phyloP scores from a whole-genome alignment of 2,329 filamentous ascomycete species.

The Cercospora zeina region DNA sequence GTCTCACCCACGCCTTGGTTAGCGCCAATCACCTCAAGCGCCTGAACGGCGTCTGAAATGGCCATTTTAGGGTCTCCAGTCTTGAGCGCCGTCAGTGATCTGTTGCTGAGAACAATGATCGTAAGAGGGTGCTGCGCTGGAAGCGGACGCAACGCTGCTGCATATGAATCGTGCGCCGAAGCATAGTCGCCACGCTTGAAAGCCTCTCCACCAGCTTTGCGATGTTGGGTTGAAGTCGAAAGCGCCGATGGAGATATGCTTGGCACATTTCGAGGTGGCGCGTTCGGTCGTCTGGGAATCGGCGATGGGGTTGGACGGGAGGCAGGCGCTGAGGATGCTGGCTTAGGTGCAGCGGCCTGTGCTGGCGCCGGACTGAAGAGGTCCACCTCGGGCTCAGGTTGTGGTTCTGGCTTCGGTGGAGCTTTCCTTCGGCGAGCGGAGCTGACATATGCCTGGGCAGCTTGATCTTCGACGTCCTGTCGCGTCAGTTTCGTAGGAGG shows the following conservation, averaged over 20 bases:
- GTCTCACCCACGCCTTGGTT: constrained; percentile 76
- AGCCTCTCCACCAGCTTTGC: constrained; percentile 77
- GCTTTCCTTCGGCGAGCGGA: constrained; percentile 76
- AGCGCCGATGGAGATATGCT: constrained; percentile 67
- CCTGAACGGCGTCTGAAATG: constrained; percentile 78
- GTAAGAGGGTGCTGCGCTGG: constrained; percentile 77
- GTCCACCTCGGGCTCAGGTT: constrained; percentile 39
- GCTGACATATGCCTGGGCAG: constrained; percentile 81
- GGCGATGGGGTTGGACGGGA: constrained; percentile 41
- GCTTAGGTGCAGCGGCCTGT: constrained; percentile 2
- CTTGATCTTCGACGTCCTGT: constrained; percentile 75
- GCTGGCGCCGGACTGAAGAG: constrained; percentile 38
- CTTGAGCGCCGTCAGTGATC: constrained; percentile 84
- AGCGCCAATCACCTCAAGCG: constrained; percentile 75
- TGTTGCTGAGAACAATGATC: constrained; percentile 89
- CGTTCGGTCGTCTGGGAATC: constrained; percentile 48
- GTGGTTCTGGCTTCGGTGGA: constrained; percentile 45
- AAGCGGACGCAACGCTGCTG: constrained; percentile 70
- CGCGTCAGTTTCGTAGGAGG: constrained; percentile 64
- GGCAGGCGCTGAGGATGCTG: constrained; percentile 20
- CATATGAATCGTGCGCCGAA: constrained; percentile 79
- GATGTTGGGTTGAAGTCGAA: constrained; percentile 73
- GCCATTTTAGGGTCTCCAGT: constrained; percentile 88
- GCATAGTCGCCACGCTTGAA: constrained; percentile 95
- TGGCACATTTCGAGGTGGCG: constrained; percentile 63